These are phyloP conservation scores for Cladophialophora chaetospira DNA, from an alignment of 2,329 filamentous ascomycete genomes.

Conservation along the genomic window DNA sequence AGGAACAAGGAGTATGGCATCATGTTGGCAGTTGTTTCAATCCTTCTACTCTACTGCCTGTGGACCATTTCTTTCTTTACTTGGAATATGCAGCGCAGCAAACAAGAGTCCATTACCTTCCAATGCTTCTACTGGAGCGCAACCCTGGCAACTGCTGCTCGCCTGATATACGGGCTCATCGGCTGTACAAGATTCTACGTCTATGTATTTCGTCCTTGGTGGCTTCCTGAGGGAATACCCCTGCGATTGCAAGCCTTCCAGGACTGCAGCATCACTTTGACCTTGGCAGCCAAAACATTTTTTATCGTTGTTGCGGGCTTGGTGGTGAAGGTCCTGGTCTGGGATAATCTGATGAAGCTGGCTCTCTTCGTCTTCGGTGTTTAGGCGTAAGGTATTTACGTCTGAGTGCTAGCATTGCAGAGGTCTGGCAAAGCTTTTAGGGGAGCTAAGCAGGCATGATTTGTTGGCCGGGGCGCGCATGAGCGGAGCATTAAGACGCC, in stretches of 20 bases:
- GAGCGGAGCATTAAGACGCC: no score
- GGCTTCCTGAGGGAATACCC: not conserved
- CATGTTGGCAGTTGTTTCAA: not conserved
- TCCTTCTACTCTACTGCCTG: not conserved
- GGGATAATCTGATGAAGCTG: slow-evolving; percentile 6
- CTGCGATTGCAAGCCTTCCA: slow-evolving; percentile 1
- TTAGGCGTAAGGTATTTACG: no score
- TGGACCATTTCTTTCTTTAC: not conserved
- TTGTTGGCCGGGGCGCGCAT: no score
- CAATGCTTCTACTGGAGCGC: slow-evolving; percentile 1
- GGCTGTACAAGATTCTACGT: slow-evolving; percentile 5
- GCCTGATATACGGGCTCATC: slow-evolving; percentile 2
- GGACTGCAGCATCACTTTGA: not conserved
- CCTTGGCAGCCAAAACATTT: not conserved
- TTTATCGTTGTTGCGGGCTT: not conserved
- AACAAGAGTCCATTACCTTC: not conserved
- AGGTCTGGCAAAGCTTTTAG: no score
- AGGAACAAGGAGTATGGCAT: not conserved
- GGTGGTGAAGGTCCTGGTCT: not conserved
- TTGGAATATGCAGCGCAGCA: not conserved
- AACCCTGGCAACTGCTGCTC: not conserved
- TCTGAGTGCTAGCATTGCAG: no score
- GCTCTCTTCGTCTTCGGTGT: not conserved
- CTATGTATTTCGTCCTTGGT: slow-evolving; percentile 2
- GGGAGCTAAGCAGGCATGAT: no score